Evolutionary conservation across 306 rosid species (phyloP), one percentile per base, ranked within the genome.

Genomic region (Dalbergia cultrata): DNA sequence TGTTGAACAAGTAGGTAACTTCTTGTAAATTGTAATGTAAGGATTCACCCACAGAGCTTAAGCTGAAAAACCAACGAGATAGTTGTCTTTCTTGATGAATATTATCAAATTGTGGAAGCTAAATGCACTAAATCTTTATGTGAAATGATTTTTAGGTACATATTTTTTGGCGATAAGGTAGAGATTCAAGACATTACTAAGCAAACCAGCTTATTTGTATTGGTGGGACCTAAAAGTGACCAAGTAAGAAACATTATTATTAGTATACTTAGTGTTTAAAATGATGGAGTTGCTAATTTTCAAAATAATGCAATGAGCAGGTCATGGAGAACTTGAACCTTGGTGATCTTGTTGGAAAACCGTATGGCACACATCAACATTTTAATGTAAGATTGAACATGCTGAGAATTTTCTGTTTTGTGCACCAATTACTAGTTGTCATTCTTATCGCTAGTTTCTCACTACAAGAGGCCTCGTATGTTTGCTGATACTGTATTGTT

Each of bases 161-260:
- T 95, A 68, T 95, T 95, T 80, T 86, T 89, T 53, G 90, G 88
- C 45, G 98, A 95, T 87, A 92, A 91, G 87, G 97, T 95, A 53
- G 97, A 90, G 79, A 88, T 95, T 86, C 92, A 90, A 87, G 98
- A 95, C 81, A 92, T 95, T 80, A 88, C 94, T 57, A 87, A 89
- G 86, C 80, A 88, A 85, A 92, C 98, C 82, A 78, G 87, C 86
- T 89, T 95, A 78, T 92, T 95, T 76, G 97, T 85, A 86, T 83
- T 95, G 87, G 89, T 86, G 84, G 98, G 98, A 83, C 98, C 97
- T 54, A 86, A 88, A 72, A 92, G 98, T 86, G 80, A 85, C 84
- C 89, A 91, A 72, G 98, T 95, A 95, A 92, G 89, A 33, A 60
- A 53, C 72, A 50, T 35, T 54, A 37, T 49, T 61, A 34, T 39